phyloP scores from a whole-genome alignment of 257 asterid species.

The Dorcoceras hygrometricum region DNA sequence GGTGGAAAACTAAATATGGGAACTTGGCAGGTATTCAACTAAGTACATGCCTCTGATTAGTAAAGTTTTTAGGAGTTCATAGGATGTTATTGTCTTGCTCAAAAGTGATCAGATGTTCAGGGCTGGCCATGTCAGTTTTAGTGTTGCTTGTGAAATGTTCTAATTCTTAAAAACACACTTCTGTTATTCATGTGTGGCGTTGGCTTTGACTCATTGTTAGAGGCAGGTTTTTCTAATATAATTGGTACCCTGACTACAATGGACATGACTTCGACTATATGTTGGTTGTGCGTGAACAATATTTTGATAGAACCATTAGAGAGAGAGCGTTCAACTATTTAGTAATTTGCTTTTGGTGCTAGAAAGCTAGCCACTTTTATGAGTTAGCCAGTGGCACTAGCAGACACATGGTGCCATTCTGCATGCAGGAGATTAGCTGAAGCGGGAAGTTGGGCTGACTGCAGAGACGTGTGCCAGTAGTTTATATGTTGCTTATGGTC shows the following conservation, averaged over 20 bases:
- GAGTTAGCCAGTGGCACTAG: neutral
- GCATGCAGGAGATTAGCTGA: too few relatives aligned
- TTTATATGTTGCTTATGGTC: neutral
- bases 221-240: neutral
- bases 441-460: neutral
- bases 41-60: neutral
- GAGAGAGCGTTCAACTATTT: neutral
- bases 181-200: neutral
- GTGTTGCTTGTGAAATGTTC: neutral
- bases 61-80: neutral
- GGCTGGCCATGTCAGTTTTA: neutral
- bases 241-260: too few relatives aligned
- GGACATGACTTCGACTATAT: too few relatives aligned
- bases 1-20: slow-evolving; percentile 89
- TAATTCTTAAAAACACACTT: neutral
- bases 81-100: neutral
- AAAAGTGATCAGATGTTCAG: neutral
- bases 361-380: neutral
- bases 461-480: neutral
- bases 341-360: neutral
- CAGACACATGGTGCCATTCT: neutral
- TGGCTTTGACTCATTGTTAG: neutral
- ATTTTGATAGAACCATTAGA: too few relatives aligned
- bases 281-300: too few relatives aligned
- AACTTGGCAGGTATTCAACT: slow-evolving; percentile 86